Base-by-base conservation (phyloP, 305 asterid species). In the Fraxinus baroniana region DNA sequence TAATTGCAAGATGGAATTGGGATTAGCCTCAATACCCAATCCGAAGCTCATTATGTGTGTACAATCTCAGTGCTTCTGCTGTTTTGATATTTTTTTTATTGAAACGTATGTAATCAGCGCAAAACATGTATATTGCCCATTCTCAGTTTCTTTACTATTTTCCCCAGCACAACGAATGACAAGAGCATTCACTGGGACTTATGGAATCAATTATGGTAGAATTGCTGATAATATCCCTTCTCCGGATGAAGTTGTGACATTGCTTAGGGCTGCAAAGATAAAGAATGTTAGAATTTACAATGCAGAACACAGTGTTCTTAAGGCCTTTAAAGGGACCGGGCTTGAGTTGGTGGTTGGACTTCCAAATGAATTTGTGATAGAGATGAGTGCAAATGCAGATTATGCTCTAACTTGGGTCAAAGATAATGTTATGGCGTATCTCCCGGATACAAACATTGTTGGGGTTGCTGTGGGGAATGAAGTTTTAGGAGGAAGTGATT, bases 381-480 rank as follows among this genome's bases (percentile, higher is more conserved):
- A 94, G 20, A 89, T 94, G 91, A 89, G 94, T 75, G 78, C 88
- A 1, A 85, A 80, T 83, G 79, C 92, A 7, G 99, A 96, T 86
- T 94, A 82, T 78, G 99, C 99, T 64, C 82, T 90, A 77, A 91
- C 70, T 70, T 96, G 99, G 99, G 98, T 94, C 79, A 91, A 89
- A 84, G 97, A 94, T 39, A 96, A 96, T 46, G 98, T 96, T 83
- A 77, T 86, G 81, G 91, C 97, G 4, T 96, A 86, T 86, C 94
- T 96, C 46, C 98, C 99, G 0, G 94, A 89, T 13, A 96, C 99
- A 0, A 83, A 68, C 73, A 90, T 94, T n/a, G 98, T 93, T 13
- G 99, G 99, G 30, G 94, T 96, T n/a, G 97, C 97, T 20, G 89
- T 96, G 37, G 99, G 98, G 60, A 96, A 94, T 64, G 99, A 96